Evolutionary conservation across 2,329 filamentous ascomycete genomes (phyloP).

Genomic region (Leptographium procerum): DNA sequence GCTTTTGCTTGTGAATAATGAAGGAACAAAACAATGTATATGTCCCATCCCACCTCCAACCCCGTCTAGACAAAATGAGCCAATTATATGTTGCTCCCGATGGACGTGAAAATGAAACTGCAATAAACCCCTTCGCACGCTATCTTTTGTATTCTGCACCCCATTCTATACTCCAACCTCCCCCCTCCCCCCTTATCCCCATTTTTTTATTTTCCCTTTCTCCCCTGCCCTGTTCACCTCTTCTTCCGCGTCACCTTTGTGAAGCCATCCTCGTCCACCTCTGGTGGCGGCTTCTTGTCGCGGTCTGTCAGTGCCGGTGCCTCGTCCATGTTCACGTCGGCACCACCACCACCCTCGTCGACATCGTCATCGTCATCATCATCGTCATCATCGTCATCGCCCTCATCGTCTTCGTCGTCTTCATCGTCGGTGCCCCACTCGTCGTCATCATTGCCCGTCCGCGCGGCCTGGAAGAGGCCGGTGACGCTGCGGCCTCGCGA

Average conservation of each 20-base stretch:
- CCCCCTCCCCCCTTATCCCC: neutral
- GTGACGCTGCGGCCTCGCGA: slow-evolving; percentile 48
- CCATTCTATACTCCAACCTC: neutral
- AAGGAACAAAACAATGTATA: neutral
- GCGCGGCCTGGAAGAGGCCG: slow-evolving; percentile 42
- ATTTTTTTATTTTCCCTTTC: neutral
- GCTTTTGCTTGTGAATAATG: neutral
- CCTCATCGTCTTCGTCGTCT: slow-evolving; percentile 43
- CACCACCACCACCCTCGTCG: slow-evolving; percentile 42
- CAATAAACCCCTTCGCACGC: too few relatives aligned
- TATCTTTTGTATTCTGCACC: neutral
- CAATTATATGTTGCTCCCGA: neutral
- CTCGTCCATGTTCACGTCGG: slow-evolving; percentile 55
- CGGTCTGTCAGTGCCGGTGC: slow-evolving; percentile 46
- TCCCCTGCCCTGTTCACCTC: slow-evolving; percentile 24
- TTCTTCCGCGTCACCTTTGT: slow-evolving; percentile 63
- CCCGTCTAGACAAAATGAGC: neutral
- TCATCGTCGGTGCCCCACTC: slow-evolving; percentile 47
- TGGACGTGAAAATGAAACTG: neutral
- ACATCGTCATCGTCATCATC: slow-evolving; percentile 41
- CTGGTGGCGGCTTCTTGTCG: slow-evolving; percentile 55
- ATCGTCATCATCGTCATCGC: slow-evolving; percentile 40
- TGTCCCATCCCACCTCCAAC: too few relatives aligned
- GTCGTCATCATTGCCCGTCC: slow-evolving; percentile 44
- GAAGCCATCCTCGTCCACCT: slow-evolving; percentile 74